Evolutionary conservation across 2,329 filamentous ascomycete genomes (phyloP), one percentile per base, ranked within the genome.

Genomic region (Fusarium sp.): DNA sequence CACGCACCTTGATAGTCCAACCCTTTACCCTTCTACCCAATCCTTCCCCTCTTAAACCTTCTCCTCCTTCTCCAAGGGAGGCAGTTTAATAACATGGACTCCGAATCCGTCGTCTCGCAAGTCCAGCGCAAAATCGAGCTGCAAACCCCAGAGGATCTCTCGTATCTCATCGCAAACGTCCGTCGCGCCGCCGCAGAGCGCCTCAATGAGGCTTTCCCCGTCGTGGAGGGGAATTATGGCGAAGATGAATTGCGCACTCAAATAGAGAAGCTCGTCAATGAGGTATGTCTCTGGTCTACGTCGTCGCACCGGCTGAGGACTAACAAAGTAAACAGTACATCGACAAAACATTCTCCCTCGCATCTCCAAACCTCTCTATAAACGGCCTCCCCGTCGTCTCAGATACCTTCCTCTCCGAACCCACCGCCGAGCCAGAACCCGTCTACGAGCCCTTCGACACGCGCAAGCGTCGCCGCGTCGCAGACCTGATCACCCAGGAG

Each of bases 61-160:
- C 15, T 19, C 14, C 24, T 7, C 24, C 26, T 28, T 12, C 26
- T 11, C 26, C 26, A 4, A 28, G 19, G 34, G 21, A 19, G 42
- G 17, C 8, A 28, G 4, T 30, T 52, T 39, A n/a, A 34, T 32
- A 30, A 45, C 63, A 80, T 81, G 78, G 75, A 77, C 65, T 72
- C 76, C 32, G 76, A 78, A 52, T 77, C 75, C 12, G 65, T 75
- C 56, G 71, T 76, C 57, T 73, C 77, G 10, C 76, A 81, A 36
- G 77, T 78, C 68, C 88, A 93, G 78, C 89, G 92, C 76, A 91
- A 89, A 80, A 91, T 95, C 77, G 92, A 94, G 80, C 87, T 95
- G 50, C 91, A 94, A 80, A 85, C 86, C n/a, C 86, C 88, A 40
- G 88, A 90, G 47, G 92, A 95, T 78, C 84, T 94, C 32, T 80